phyloP scores from a whole-genome alignment of 306 rosid species.

The Nissolia schottii region DNA sequence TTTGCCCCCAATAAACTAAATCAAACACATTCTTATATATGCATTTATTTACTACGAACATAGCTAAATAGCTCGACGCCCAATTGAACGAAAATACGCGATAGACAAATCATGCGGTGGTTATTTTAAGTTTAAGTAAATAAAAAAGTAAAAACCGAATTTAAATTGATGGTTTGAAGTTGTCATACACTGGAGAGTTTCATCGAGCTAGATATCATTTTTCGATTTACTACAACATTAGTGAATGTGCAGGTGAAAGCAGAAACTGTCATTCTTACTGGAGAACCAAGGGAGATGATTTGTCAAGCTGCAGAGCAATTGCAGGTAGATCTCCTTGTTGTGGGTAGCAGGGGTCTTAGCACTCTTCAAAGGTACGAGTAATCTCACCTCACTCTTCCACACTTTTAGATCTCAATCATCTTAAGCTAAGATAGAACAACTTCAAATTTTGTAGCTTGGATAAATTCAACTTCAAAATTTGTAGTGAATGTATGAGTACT shows the following conservation, averaged over 20 bases:
- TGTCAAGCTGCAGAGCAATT: constrained; percentile 49
- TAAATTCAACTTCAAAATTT: background rate
- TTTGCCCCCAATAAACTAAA: too few species aligned
- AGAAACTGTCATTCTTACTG: constrained; percentile 37
- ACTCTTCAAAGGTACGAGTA: constrained; percentile 39
- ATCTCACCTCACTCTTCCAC: background rate
- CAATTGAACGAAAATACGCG: too few species aligned
- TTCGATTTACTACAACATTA: background rate
- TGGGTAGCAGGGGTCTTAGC: constrained; percentile 58
- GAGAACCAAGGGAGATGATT: constrained; percentile 52
- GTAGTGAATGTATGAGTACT: background rate
- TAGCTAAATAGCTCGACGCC: too few species aligned
- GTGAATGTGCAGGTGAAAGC: constrained; percentile 36
- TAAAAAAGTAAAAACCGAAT: too few species aligned
- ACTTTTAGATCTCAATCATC: background rate
- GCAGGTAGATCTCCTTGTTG: constrained; percentile 46
- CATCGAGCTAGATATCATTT: too few species aligned
- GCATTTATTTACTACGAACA: too few species aligned
- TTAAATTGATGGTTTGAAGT: too few species aligned
- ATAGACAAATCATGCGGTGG: too few species aligned
- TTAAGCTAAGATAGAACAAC: background rate
- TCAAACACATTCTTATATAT: too few species aligned
- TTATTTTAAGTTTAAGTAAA: too few species aligned
- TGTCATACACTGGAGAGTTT: too few species aligned
- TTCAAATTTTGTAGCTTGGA: background rate